Evolutionary conservation across 257 asterid species (phyloP), one percentile per base, ranked within the genome.

Genomic region (Linaria vulgaris): DNA sequence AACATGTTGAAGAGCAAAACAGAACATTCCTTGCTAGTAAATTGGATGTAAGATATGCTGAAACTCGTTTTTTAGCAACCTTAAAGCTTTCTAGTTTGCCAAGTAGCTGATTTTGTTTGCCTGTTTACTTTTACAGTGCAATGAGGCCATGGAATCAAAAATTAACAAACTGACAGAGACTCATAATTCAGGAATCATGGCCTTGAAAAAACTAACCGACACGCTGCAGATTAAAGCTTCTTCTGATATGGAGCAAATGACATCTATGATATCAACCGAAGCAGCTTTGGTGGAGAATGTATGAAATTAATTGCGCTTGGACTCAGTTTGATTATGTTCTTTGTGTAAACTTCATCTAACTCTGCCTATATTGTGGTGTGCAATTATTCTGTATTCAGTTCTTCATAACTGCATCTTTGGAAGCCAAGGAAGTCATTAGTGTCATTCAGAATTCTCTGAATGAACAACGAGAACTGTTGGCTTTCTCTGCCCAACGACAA

Each of bases 401-500:
- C 72, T 69, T 86, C 23, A 60, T 61, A 73, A 69, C 56, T 62
- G 86, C 85, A 56, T 74, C 78, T 7, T 16, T 68, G 69, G 95
- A 88, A 78, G 90, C 96, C 2, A 76, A 72, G 71, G 83, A 84
- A 68, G 75, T 86, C 21, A 64, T 86, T 67, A 64, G 70, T 30
- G 94, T 79, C 68, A 77, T 88, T 57, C 82, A 76, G 55, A 79
- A 69, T 56, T 77, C 87, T 56, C 67, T 88, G 43, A 59, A 67
- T 25, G 95, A 86, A 62, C 94, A 84, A 78, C 72, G 74, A 39
- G 64, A 76, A 61, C 52, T 84, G 54, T 39, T 86, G 75, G 83
- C 74, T 48, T 82, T 78, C 77, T 80, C 83, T 54, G 83, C 88
- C 65, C 80, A 84, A 76, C 90, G 80, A 75, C 88, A 78, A 45